These are phyloP conservation scores for Neonectria coccinea DNA, from an alignment of 2,329 filamentous ascomycete genomes.

Conservation along the genomic window DNA sequence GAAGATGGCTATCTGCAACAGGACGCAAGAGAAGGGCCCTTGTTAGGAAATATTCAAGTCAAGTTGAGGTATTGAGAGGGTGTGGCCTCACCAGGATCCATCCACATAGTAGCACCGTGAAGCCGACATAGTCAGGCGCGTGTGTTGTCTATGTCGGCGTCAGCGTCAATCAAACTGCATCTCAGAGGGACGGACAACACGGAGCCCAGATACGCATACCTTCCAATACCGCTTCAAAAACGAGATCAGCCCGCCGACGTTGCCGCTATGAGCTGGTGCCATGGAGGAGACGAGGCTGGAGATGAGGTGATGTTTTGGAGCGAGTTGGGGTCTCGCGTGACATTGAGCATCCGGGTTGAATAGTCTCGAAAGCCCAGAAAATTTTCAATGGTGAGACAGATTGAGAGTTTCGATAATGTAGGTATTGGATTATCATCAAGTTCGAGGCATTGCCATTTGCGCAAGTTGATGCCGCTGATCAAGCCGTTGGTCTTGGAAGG, in stretches of 20 bases:
- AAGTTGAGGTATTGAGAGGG: slow-evolving; percentile 20
- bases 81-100: slow-evolving; percentile 68
- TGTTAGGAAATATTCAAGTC: slow-evolving; percentile 13
- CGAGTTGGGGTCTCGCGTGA: slow-evolving; percentile 20
- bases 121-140: slow-evolving; percentile 87
- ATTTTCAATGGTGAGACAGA: background rate
- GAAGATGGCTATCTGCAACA: slow-evolving; percentile 45
- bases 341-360: slow-evolving; percentile 22
- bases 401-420: background rate
- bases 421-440: background rate
- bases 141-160: slow-evolving; percentile 73
- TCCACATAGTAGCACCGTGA: slow-evolving; percentile 74
- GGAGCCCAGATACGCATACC: slow-evolving; percentile 47
- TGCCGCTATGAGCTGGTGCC: slow-evolving; percentile 41
- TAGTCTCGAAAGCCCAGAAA: background rate
- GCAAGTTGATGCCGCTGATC: background rate
- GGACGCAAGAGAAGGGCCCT: slow-evolving; percentile 14
- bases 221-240: slow-evolving; percentile 60
- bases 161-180: slow-evolving; percentile 5
- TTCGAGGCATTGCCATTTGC: background rate
- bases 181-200: background rate
- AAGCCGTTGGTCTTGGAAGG: background rate
- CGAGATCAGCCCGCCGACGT: slow-evolving; percentile 40
- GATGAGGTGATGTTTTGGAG: slow-evolving; percentile 11
- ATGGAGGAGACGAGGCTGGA: slow-evolving; percentile 33